Conservation (phyloP, 768 basidiomycete species). For the Hemileccinum rubropunctum region DNA sequence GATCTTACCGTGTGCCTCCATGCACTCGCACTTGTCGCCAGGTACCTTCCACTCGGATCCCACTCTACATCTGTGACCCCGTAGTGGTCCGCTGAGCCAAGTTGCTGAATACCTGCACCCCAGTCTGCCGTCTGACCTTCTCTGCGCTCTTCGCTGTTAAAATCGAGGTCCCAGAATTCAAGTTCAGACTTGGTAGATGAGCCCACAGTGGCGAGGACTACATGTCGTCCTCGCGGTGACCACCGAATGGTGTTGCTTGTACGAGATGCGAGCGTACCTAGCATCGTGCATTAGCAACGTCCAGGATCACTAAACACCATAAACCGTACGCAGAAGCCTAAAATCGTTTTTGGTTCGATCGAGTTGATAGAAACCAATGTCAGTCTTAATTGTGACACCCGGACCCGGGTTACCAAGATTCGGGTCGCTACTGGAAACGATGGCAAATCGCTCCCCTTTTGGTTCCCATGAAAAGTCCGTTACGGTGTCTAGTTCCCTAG, state of each 20-base stretch:
- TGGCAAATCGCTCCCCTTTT: constrained; percentile 93
- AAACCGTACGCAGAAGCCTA: constrained; percentile 70
- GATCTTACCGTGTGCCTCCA: constrained; percentile 88
- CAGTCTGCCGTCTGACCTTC: constrained; percentile 61
- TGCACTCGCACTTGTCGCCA: constrained; percentile 89
- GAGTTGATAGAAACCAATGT: constrained; percentile 93
- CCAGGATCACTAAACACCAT: not conserved
- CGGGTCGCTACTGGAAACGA: constrained; percentile 91
- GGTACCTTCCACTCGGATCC: constrained; percentile 94
- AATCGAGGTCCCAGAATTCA: constrained; percentile 99
- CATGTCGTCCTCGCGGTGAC: constrained; percentile 95
- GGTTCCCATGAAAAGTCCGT: constrained; percentile 99
- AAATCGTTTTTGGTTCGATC: constrained; percentile 94
- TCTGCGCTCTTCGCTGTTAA: constrained; percentile 58
- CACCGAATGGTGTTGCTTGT: constrained; percentile 94
- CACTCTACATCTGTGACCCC: constrained; percentile 97
- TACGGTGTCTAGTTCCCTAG: constrained; percentile 66
- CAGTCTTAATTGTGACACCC: constrained; percentile 93
- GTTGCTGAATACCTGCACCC: constrained; percentile 81
- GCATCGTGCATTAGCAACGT: constrained; percentile 8
- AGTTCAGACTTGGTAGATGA: constrained; percentile 94
- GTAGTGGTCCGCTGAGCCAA: constrained; percentile 90
- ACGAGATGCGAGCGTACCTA: constrained; percentile 75
- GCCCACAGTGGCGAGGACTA: constrained; percentile 93
- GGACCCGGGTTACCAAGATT: constrained; percentile 88